phyloP scores from a whole-genome alignment of 495 filamentous ascomycete species.

The Neurospora sp. region DNA sequence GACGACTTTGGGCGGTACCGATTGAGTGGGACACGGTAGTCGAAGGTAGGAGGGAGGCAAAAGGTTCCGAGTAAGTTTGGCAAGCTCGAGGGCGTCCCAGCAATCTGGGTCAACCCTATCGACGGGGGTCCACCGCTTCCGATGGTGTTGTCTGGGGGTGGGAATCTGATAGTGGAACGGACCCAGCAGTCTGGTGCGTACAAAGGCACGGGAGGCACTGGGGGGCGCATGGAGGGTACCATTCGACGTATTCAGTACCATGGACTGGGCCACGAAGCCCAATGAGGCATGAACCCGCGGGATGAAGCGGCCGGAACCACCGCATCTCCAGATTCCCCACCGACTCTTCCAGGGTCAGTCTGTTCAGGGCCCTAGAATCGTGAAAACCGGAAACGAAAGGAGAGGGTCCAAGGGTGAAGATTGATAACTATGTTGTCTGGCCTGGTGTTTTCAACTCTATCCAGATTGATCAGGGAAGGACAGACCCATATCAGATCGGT shows the following conservation, averaged over 20 bases:
- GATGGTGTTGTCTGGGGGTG: not conserved
- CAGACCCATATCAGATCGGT: not conserved
- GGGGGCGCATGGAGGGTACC: not conserved
- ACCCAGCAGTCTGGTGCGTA: not conserved
- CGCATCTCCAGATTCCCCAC: not conserved
- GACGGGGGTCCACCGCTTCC: not conserved
- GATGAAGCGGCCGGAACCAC: not conserved
- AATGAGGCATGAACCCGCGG: not conserved
- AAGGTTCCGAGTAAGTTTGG: not conserved
- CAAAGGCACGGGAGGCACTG: not conserved
- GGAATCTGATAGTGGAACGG: not conserved
- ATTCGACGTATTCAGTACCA: not conserved
- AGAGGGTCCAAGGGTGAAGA: not conserved
- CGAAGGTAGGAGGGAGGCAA: not conserved
- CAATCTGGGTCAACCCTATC: constrained; percentile 11
- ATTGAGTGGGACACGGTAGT: not conserved
- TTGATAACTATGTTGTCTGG: not conserved
- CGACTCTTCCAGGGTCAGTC: not conserved
- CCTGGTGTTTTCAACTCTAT: not conserved
- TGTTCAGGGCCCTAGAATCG: not conserved
- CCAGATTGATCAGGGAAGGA: not conserved
- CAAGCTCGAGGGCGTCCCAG: constrained; percentile 6
- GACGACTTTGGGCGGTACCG: not conserved
- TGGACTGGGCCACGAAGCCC: not conserved
- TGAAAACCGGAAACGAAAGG: not conserved